Base-by-base conservation (phyloP, 1,284 basidiomycete genomes). In the Cutaneotrichosporon cavernicola region DNA sequence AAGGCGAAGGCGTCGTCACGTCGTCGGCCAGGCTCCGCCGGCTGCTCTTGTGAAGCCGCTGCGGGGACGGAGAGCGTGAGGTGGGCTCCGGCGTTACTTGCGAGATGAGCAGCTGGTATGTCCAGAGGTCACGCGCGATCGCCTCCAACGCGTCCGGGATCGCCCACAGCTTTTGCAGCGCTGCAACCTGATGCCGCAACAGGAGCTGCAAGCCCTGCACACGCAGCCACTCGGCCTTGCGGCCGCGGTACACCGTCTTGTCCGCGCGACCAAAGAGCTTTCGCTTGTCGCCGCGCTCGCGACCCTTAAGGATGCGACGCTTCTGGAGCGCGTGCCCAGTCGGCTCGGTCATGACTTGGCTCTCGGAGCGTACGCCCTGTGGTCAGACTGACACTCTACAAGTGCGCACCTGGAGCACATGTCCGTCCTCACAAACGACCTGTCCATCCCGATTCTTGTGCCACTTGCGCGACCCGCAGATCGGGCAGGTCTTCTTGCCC, bases 131-230 rank as follows among this genome's bases (percentile, higher is more conserved):
- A 67, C 88, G 85, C 70, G 90, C 92, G 52, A 92, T 81, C 36
- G 85, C 81, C 91, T 94, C 92, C 67, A 90, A 90, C 65, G 90
- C 88, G 0, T 84, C 77, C 8, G 91, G 91, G 8, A 95, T 81
- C 14, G 82, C 74, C 92, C 92, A 95, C 5, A 88, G 70, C 26
- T 78, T 73, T 6, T 75, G 83, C 53, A 95, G 76, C n/a, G 85
- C 85, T 7, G 82, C 81, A 4, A 91, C 80, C 77, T 96, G 92
- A 70, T 88, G 85, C 16, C 91, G 83, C 9, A 95, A 81, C 59
- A 94, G 80, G 0, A 91, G 80, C 75, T 95, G 92, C 40, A 91
- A 82, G 69, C 89, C 90, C 69, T 93, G 88, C 65, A 91, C 88
- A 70, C 90, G 90, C 61, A 89, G 86, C 73, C 85, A 91, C 52